These are phyloP conservation scores for Paramyrothecium roridum DNA, from an alignment of 2,329 filamentous ascomycete genomes.

Conservation along the genomic window DNA sequence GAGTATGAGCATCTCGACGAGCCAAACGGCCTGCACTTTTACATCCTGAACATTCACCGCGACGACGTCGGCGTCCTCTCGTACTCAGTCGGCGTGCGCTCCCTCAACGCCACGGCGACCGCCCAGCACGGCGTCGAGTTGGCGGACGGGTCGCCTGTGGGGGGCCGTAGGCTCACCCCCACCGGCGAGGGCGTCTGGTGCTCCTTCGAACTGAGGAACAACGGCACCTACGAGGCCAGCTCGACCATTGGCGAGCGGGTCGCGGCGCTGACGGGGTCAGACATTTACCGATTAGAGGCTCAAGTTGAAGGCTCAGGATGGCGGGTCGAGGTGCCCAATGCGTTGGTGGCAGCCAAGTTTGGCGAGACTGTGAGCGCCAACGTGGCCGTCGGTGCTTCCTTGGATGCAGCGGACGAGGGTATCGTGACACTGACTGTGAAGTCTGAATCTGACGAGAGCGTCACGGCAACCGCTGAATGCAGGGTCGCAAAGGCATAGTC, in stretches of 20 bases:
- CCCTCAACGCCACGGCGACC: constrained; percentile 28
- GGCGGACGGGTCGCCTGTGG: constrained; percentile 26
- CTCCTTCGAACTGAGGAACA: constrained; percentile 44
- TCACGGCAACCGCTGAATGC: constrained; percentile 26
- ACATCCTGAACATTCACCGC: constrained; percentile 40
- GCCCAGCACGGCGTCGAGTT: constrained; percentile 31
- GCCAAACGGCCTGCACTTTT: constrained; percentile 46
- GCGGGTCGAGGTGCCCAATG: constrained; percentile 40
- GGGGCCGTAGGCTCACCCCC: constrained; percentile 15
- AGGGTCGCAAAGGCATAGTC: constrained; percentile 18
- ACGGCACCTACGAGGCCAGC: constrained; percentile 27
- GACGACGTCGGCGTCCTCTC: constrained; percentile 39
- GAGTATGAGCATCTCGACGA: constrained; percentile 45
- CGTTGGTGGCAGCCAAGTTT: constrained; percentile 35
- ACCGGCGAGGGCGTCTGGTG: constrained; percentile 36
- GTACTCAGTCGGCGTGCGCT: constrained; percentile 45
- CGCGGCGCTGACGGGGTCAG: constrained; percentile 33
- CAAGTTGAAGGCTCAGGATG: constrained; percentile 41
- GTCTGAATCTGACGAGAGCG: constrained; percentile 38
- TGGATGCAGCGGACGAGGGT: constrained; percentile 26
- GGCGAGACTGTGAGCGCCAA: constrained; percentile 32
- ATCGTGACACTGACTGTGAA: constrained; percentile 39
- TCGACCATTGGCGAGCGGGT: constrained; percentile 25
- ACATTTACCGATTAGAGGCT: constrained; percentile 44
- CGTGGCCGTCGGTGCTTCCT: constrained; percentile 37